Evolutionary conservation across 306 rosid genomes (phyloP), one percentile per base, ranked within the genome.

Genomic region (Vachellia pachyceras): DNA sequence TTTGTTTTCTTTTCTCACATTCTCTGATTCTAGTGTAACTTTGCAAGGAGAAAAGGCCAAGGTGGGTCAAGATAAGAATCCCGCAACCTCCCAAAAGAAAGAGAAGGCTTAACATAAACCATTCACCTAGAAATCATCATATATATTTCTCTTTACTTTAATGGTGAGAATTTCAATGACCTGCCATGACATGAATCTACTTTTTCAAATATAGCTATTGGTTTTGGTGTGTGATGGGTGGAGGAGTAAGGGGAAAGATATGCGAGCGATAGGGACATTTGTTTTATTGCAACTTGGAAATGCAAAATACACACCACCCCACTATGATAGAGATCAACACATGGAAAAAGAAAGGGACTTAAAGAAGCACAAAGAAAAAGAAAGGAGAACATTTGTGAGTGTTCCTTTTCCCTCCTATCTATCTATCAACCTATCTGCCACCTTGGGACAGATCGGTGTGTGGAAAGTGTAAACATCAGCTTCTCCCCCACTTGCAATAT

Each of bases 1-100:
- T 12, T 61, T 40, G 29, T 61, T 61, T 12, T 9, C 33, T 81
- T 83, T 79, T 77, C 79, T 77, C 82, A 75, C 74, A 80, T 69
- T 75, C 71, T 81, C 2, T 84, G 72, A 82, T 88, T 86, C 87
- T 85, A 52, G 67, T 36, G 83, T 86, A 82, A 82, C 92, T 84
- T 87, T 88, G 89, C 20, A 72, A 74, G 79, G 82, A 76, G 83
- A 71, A 88, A 86, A 77, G 82, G 82, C 82, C 82, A 82, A 66
- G 78, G 90, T 83, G 91, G 90, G 92, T 77, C 87, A 90, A 79
- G 90, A 78, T 81, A 87, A 75, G 86, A 88, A 88, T 88, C 92
- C 33, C 87, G 84, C 60, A 79, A 87, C 75, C 72, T 78, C 77
- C 84, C 77, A 85, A 84, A 85, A 69, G 77, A 88, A 79, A 84